These are phyloP conservation scores for Stagonosporopsis chrysanthemi DNA, from an alignment of 2,329 filamentous ascomycete genomes.

Conservation along the genomic window DNA sequence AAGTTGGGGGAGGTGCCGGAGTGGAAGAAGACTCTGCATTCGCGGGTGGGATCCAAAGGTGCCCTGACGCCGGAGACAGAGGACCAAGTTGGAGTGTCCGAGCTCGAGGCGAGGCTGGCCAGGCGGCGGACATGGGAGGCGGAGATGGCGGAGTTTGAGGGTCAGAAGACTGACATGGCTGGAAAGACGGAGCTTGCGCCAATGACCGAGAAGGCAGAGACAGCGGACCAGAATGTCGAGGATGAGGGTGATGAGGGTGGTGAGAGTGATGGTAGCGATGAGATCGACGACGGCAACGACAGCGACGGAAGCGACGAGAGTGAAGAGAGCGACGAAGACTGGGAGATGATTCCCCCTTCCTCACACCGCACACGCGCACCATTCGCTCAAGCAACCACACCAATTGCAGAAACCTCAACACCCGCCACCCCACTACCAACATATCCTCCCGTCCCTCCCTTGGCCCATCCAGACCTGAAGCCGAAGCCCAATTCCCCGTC, in stretches of 20 bases:
- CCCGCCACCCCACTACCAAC: background rate
- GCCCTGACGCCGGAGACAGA: constrained; percentile 6
- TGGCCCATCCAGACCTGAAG: background rate
- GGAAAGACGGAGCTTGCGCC: background rate
- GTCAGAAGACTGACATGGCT: background rate
- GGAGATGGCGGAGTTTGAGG: constrained; percentile 16
- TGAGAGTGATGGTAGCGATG: background rate
- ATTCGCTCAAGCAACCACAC: background rate
- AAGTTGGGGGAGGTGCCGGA: background rate
- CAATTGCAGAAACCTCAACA: background rate
- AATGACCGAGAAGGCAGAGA: background rate
- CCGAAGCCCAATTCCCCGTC: background rate
- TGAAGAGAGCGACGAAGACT: background rate
- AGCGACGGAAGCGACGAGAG: background rate
- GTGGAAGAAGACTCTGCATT: constrained; percentile 9
- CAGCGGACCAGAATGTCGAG: background rate
- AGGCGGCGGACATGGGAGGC: constrained; percentile 10
- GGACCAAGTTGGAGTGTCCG: constrained; percentile 1
- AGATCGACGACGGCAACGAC: background rate
- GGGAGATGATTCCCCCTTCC: background rate
- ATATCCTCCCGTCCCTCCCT: background rate
- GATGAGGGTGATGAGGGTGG: background rate
- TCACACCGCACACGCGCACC: background rate
- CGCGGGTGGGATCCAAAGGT: constrained; percentile 5
- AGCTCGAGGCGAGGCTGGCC: constrained; percentile 17